Conservation (phyloP, 1,284 basidiomycete genomes). For the Microbotryomycetes sp. region DNA sequence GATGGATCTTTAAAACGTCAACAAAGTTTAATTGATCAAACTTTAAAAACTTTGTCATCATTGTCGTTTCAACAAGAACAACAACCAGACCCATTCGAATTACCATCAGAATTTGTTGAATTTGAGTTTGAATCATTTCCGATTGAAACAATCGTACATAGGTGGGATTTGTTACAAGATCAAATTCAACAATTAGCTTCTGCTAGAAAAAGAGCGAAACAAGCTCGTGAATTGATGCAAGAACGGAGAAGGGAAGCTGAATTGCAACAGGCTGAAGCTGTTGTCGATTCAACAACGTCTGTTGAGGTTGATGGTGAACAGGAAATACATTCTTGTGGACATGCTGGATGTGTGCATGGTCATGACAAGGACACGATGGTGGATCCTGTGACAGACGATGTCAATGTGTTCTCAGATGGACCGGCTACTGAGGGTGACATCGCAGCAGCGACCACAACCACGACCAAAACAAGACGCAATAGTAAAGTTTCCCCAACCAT, state of each 20-base stretch:
- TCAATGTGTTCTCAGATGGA: not conserved
- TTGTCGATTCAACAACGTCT: no score
- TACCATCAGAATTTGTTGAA: not conserved
- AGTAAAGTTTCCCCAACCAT: not conserved
- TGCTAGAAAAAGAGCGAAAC: constrained; percentile 23
- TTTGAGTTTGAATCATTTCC: constrained; percentile 11
- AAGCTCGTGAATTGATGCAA: constrained; percentile 25
- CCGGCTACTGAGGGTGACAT: not conserved
- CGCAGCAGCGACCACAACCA: not conserved
- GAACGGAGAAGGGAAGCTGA: constrained; percentile 22
- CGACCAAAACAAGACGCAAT: not conserved
- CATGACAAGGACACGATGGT: no score
- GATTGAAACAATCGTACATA: constrained; percentile 2
- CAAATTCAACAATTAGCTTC: constrained; percentile 25
- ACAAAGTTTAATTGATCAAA: not conserved
- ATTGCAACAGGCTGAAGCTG: not conserved
- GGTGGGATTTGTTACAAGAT: constrained; percentile 22
- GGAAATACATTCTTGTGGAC: no score
- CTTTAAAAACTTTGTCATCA: no score
- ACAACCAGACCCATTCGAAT: no score
- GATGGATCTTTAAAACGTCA: constrained; percentile 1
- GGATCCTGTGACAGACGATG: constrained; percentile 2
- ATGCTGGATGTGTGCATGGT: no score
- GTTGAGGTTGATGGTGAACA: not conserved
- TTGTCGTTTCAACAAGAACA: no score